phyloP scores from a whole-genome alignment of 2,329 filamentous ascomycete genomes.

The Fusarium nurragi region DNA sequence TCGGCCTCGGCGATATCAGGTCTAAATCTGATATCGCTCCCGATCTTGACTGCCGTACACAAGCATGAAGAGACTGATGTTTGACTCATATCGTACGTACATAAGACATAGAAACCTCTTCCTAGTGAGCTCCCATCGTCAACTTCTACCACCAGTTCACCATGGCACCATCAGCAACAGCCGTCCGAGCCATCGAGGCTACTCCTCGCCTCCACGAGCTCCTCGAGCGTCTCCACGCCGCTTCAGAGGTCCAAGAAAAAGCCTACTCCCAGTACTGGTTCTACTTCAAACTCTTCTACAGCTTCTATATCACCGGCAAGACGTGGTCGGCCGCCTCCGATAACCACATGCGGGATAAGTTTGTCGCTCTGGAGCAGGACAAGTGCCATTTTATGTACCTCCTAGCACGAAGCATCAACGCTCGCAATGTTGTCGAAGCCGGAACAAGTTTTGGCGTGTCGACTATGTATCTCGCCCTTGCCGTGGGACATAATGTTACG shows the following conservation, averaged over 20 bases:
- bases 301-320: slow-evolving; percentile 40
- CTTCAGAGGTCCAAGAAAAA: slow-evolving; percentile 42
- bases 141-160: background rate
- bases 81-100: slow-evolving; percentile 1
- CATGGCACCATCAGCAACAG: slow-evolving; percentile 35
- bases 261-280: slow-evolving; percentile 42
- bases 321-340: slow-evolving; percentile 44
- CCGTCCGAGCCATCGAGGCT: slow-evolving; percentile 38
- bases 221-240: slow-evolving; percentile 42
- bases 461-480: slow-evolving; percentile 70
- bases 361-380: slow-evolving; percentile 67
- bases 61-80: background rate
- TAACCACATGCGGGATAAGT: slow-evolving; percentile 62
- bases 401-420: slow-evolving; percentile 58
- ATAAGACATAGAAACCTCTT: slow-evolving; percentile 4
- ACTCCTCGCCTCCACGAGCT: slow-evolving; percentile 42
- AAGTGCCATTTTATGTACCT: slow-evolving; percentile 68
- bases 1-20: slow-evolving; percentile 31
- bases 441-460: slow-evolving; percentile 71
- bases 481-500: slow-evolving; percentile 59
- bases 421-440: slow-evolving; percentile 66
- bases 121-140: background rate
- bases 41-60: background rate
- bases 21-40: background rate
- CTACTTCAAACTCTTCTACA: slow-evolving; percentile 37